These are phyloP conservation scores for Zasmidium citrigriseum DNA, from an alignment of 2,329 filamentous ascomycete genomes.

Conservation along the genomic window DNA sequence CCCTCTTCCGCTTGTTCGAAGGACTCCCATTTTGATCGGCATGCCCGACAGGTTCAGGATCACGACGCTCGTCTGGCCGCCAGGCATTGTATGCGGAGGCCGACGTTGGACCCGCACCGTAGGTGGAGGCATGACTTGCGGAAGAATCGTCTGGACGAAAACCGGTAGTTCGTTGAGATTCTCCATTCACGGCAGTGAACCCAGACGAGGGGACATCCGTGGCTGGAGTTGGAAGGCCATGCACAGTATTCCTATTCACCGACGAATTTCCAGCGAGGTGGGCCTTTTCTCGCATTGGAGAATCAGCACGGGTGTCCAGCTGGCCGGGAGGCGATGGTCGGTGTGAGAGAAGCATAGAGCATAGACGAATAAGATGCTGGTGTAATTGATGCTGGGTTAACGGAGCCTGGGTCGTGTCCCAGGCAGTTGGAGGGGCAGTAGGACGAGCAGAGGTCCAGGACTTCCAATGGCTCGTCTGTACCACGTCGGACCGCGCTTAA, in stretches of 20 bases:
- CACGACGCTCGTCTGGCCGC: conserved; percentile 21
- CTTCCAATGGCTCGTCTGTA: not conserved
- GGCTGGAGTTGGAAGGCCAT: conserved; percentile 20
- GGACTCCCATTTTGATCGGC: conserved; percentile 1
- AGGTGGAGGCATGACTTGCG: not conserved
- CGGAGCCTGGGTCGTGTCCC: not conserved
- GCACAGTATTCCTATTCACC: conserved; percentile 14
- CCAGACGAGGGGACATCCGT: conserved; percentile 22
- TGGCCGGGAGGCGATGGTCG: conserved; percentile 14
- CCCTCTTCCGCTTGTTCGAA: conserved; percentile 29
- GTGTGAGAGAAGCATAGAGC: conserved; percentile 15
- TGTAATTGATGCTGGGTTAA: conserved; percentile 5
- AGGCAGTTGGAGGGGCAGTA: conserved; percentile 3
- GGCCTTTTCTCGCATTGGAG: conserved; percentile 26
- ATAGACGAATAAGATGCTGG: conserved; percentile 1
- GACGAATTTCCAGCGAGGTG: conserved; percentile 19
- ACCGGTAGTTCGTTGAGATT: conserved; percentile 17
- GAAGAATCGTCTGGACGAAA: conserved; percentile 20
- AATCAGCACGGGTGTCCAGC: conserved; percentile 16
- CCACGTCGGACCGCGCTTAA: conserved; percentile 3
- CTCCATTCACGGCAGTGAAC: conserved; percentile 37
- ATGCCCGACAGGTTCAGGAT: not conserved
- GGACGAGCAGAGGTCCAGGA: not conserved
- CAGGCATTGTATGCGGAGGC: conserved; percentile 18
- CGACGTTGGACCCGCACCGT: not conserved